phyloP scores from a whole-genome alignment of 192 early-diverging fungal species.

The Dispira simplex region DNA sequence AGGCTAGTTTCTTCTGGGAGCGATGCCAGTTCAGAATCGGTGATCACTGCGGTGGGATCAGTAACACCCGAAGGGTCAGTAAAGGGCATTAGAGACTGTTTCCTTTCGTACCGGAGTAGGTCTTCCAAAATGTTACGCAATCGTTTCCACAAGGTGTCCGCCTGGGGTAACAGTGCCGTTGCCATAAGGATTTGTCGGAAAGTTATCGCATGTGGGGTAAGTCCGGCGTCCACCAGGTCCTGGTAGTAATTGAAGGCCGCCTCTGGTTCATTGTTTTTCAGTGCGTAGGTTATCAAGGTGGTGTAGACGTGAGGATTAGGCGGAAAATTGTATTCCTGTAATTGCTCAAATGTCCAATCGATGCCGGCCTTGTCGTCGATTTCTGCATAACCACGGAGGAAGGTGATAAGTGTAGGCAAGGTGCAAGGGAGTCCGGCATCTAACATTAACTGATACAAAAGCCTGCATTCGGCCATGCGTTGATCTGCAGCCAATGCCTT shows the following conservation, averaged over 20 bases:
- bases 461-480: neutral
- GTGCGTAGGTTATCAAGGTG: neutral
- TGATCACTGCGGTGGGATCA: neutral
- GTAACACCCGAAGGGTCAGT: neutral
- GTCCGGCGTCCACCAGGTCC: neutral
- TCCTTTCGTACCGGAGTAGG: neutral
- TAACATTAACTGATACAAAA: neutral
- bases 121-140: neutral
- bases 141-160: neutral
- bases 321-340: neutral
- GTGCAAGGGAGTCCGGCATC: neutral
- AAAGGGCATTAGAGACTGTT: neutral
- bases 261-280: neutral
- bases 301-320: neutral
- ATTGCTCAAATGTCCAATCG: neutral
- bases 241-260: conserved; percentile 4
- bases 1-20: neutral
- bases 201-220: neutral
- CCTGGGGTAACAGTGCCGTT: neutral
- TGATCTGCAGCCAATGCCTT: neutral
- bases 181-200: neutral
- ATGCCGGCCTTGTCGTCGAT: neutral
- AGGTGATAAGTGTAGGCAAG: neutral
- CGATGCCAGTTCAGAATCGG: neutral
- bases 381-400: neutral